A percentile compares a stretch with the other conserved stretches of the same genome.
Evolutionary conservation across 2,329 filamentous ascomycete genomes (phyloP).

Genomic region (Macrophomina pseudophaseolina): DNA sequence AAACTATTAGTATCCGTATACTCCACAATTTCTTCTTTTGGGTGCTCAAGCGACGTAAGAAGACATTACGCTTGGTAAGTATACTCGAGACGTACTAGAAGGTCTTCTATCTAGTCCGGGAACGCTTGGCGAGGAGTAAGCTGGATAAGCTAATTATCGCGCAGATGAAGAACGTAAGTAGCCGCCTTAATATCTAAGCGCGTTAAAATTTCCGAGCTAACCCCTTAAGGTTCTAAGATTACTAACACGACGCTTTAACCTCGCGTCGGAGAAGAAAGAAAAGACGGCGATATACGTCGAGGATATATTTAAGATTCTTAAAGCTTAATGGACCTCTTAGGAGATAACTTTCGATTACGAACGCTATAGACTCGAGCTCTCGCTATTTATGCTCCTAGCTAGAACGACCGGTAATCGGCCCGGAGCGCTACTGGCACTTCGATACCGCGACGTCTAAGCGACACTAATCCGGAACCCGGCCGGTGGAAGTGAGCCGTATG

Average conservation of each 20-base stretch:
- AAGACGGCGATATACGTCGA: background rate
- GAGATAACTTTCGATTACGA: background rate
- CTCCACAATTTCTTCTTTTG: background rate
- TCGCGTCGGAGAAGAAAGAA: background rate
- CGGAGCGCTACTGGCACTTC: background rate
- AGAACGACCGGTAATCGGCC: background rate
- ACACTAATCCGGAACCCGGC: background rate
- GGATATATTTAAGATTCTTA: background rate
- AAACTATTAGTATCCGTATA: background rate
- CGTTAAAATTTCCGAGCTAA: background rate
- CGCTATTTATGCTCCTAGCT: background rate
- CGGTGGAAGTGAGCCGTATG: slow-evolving; percentile 21
- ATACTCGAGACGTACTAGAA: background rate
- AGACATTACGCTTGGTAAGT: background rate
- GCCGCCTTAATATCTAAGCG: background rate
- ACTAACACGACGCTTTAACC: background rate
- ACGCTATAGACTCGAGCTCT: background rate
- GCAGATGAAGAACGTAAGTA: background rate
- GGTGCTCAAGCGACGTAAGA: background rate
- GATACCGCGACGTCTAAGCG: background rate
- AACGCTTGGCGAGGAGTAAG: background rate
- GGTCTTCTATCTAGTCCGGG: background rate
- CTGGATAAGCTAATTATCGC: background rate
- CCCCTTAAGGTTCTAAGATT: background rate
- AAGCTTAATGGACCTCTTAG: background rate